A percentile compares a stretch with the other conserved stretches of the same genome.
Conservation (phyloP, 495 filamentous ascomycete species). For the Massariosphaeria phaeospora region DNA sequence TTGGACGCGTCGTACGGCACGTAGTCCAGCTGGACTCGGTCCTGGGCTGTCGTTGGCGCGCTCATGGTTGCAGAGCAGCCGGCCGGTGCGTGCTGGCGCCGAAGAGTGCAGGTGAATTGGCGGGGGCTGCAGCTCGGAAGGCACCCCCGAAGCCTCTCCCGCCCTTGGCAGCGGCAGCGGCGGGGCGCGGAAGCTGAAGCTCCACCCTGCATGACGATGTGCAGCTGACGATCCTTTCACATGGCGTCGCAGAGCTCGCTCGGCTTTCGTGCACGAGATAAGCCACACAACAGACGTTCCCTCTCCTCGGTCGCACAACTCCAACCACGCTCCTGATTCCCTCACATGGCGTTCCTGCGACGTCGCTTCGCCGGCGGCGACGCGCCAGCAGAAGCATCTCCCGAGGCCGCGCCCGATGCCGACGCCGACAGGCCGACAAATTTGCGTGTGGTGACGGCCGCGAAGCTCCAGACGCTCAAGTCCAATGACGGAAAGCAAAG, state of each 20-base stretch:
- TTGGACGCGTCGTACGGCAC: conserved; percentile 74
- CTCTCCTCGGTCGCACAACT: not conserved
- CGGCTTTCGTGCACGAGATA: not conserved
- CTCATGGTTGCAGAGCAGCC: conserved; percentile 19
- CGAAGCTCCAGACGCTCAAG: conserved; percentile 38
- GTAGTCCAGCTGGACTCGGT: conserved; percentile 63
- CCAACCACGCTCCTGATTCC: not conserved
- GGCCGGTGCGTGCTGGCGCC: not conserved
- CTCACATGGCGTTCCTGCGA: conserved; percentile 37
- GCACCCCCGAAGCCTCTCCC: no score
- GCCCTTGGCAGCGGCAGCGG: not conserved
- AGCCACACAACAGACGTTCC: not conserved
- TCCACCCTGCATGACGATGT: no score
- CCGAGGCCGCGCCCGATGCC: conserved; percentile 18
- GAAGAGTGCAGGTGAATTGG: no score
- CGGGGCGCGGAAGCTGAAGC: not conserved
- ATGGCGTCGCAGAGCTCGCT: not conserved
- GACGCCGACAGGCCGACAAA: conserved; percentile 27
- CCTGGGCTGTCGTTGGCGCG: no score
- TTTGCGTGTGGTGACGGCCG: conserved; percentile 34
- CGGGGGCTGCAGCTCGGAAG: no score
- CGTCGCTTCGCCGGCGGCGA: conserved; percentile 34
- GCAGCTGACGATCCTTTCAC: conserved; percentile 28
- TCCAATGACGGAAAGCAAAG: conserved; percentile 53
- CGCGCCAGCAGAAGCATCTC: conserved; percentile 10